Evolutionary conservation across 164 flowering plant genomes (phyloP).

Genomic region (Berberis thunbergii): DNA sequence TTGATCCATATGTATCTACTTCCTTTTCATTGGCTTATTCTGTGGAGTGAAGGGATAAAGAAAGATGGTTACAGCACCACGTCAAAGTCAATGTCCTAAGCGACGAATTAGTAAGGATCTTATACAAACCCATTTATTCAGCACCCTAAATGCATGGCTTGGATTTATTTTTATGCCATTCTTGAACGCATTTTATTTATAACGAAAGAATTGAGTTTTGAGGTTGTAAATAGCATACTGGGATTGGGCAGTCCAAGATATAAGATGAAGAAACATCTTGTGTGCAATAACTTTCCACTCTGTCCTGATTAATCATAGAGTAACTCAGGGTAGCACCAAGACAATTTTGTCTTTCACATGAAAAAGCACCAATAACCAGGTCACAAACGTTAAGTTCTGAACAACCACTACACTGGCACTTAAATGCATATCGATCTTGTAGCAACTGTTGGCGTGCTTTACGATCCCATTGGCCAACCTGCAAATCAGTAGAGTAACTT

Average conservation of each 20-base stretch:
- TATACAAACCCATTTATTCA: too few relatives aligned
- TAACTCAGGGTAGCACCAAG: conserved; percentile 50
- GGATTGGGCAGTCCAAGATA: conserved; percentile 20
- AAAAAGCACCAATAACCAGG: conserved; percentile 57
- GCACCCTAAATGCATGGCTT: neutral
- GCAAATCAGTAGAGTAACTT: conserved; percentile 12
- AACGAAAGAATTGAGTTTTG: neutral
- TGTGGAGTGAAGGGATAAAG: too few relatives aligned
- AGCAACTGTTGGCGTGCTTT: conserved; percentile 47
- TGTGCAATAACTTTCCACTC: conserved; percentile 18
- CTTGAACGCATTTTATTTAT: neutral
- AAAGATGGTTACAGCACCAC: too few relatives aligned
- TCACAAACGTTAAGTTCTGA: conserved; percentile 55
- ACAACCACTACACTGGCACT: conserved; percentile 69
- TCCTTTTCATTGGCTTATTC: too few relatives aligned
- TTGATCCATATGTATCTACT: too few relatives aligned
- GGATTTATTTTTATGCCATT: neutral
- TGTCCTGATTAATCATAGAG: conserved; percentile 18
- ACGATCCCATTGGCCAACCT: conserved; percentile 79
- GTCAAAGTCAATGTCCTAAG: too few relatives aligned
- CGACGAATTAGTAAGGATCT: too few relatives aligned
- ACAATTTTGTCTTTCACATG: conserved; percentile 53
- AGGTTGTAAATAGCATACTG: conserved; percentile 23
- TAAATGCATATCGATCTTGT: conserved; percentile 61
- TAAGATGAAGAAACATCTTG: conserved; percentile 7